These are phyloP conservation scores for Pulveroboletus sp. DNA, from an alignment of 768 basidiomycete genomes.

Conservation along the genomic window DNA sequence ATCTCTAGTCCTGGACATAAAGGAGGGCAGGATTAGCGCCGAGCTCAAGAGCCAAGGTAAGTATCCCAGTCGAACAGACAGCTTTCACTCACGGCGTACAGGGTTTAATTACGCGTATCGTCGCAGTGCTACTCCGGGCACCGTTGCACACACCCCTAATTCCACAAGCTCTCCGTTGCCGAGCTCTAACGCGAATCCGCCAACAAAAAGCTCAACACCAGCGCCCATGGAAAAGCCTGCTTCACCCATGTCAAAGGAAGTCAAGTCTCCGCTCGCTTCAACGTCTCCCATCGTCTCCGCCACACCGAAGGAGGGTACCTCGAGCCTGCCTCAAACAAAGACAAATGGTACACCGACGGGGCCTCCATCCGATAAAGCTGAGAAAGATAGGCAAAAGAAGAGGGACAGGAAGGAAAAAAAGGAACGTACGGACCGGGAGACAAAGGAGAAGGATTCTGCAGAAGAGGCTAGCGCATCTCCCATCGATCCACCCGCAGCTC, in stretches of 20 bases:
- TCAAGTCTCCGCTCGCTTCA: constrained; percentile 35
- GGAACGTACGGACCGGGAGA: constrained; percentile 45
- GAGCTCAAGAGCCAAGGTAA: constrained; percentile 91
- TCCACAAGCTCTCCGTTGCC: constrained; percentile 53
- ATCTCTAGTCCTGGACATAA: constrained; percentile 81
- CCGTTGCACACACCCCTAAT: constrained; percentile 56
- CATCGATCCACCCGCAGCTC: constrained; percentile 19
- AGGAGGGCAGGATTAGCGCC: constrained; percentile 88
- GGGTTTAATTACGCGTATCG: constrained; percentile 98
- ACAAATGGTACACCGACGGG: constrained; percentile 32
- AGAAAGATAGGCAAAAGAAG: constrained; percentile 56
- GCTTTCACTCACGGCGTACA: constrained; percentile 28
- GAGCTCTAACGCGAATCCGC: constrained; percentile 33
- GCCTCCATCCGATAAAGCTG: constrained; percentile 45
- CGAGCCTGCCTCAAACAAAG: constrained; percentile 31
- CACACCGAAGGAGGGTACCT: constrained; percentile 35
- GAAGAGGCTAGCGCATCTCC: constrained; percentile 30
- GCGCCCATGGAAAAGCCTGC: constrained; percentile 36
- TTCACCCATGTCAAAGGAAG: constrained; percentile 28
- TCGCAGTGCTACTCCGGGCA: constrained; percentile 56
- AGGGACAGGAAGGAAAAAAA: constrained; percentile 65
- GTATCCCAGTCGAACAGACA: constrained; percentile 15
- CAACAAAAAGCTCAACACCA: constrained; percentile 34
- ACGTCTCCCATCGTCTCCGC: constrained; percentile 33
- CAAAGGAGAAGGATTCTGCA: constrained; percentile 37